Base-by-base conservation (phyloP, 1,284 basidiomycete species). In the Ganoderma sinense region DNA sequence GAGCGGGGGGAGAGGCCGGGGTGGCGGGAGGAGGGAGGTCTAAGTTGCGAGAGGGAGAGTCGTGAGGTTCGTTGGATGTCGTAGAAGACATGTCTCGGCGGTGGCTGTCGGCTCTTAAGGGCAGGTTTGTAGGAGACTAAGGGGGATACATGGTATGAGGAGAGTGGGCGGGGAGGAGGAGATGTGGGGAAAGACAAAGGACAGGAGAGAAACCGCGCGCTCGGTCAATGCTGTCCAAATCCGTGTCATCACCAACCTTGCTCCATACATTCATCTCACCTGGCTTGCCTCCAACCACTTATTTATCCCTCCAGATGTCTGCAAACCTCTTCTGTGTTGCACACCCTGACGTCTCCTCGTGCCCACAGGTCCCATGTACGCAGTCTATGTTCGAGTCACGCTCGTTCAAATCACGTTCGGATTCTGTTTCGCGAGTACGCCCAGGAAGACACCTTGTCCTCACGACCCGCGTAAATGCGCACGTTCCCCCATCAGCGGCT, bases 141-240 rank as follows among this genome's bases (percentile, higher is more conserved):
- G 70, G 66, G 60, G 29, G 61, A 65, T n/a, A 31, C 72, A 73
- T 73, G 67, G 59, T 70, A 65, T 65, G 66, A 53, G 41, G 59
- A 43, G 65, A 61, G 66, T 66, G 53, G 66, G 45, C 26, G 55
- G 36, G 40, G 68, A 33, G 62, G 66, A 18, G 23, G 36, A 23
- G 43, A 51, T 26, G n/a, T 59, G 71, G 59, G 39, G 4, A 63
- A 66, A 71, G 64, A 69, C 68, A 66, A 69, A 66, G 68, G 64
- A 68, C 48, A 61, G 58, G 66, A 64, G n/a, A 53, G 56, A 56
- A 31, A 31, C 4, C 48, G 48, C 39, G 59, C 59, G 59, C 64
- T 72, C 64, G 71, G 60, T 65, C 58, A 69, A 69, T 48, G 66
- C 70, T 72, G 70, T 62, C 70, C 70, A 67, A 69, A 71, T 71